A percentile compares a stretch with the other conserved stretches of the same genome.
phyloP scores from a whole-genome alignment of 345 rosid species.

The Psidium guajava region DNA sequence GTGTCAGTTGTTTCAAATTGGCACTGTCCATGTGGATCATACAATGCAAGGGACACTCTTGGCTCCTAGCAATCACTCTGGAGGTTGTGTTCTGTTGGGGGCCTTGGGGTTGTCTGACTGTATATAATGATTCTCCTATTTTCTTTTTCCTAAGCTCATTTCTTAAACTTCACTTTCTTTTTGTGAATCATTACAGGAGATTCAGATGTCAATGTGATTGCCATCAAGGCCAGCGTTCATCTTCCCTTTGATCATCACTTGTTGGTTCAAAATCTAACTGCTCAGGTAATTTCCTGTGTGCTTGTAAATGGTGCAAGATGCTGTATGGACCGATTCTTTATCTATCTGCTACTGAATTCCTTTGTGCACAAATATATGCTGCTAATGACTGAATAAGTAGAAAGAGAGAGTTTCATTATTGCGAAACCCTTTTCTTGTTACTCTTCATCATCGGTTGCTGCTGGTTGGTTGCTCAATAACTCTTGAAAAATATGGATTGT shows the following conservation, averaged over 20 bases:
- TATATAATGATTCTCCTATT: not conserved
- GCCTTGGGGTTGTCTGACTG: not conserved
- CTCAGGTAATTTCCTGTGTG: slow-evolving; percentile 37
- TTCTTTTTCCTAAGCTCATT: not conserved
- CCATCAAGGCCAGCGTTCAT: slow-evolving; percentile 72
- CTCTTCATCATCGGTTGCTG: not conserved
- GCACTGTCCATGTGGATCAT: not conserved
- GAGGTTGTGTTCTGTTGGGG: not conserved
- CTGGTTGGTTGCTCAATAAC: not conserved
- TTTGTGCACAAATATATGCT: not conserved
- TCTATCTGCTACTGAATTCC: not conserved
- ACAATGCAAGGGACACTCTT: not conserved
- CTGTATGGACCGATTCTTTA: not conserved
- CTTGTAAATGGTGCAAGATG: not conserved
- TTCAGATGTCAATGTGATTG: slow-evolving; percentile 44
- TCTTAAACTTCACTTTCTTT: not conserved
- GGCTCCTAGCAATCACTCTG: not conserved
- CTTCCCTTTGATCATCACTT: slow-evolving; percentile 58
- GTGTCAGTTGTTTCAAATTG: not conserved
- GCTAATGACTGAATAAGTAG: not conserved
- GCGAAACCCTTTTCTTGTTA: not conserved
- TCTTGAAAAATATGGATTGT: not conserved
- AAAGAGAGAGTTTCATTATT: not conserved
- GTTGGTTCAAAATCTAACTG: slow-evolving; percentile 83
- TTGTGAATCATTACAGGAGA: slow-evolving; percentile 36